Conservation (phyloP, 352 stramenopile genomes). For the Pythium rishiriense region DNA sequence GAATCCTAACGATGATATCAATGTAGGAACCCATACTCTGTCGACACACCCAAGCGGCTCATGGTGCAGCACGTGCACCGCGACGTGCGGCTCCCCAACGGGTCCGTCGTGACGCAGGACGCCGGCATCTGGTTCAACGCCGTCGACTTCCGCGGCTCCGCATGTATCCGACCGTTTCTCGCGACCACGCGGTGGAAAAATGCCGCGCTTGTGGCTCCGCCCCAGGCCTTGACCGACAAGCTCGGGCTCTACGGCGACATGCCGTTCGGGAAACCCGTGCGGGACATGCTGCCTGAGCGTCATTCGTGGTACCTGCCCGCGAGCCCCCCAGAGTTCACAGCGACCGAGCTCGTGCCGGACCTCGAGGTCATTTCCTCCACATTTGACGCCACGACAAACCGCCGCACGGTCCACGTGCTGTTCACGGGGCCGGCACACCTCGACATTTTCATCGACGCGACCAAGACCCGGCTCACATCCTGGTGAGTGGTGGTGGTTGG, state of each 20-base stretch:
- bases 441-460: slow-evolving; percentile 80
- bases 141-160: slow-evolving; percentile 63
- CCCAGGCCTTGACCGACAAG: slow-evolving; percentile 39
- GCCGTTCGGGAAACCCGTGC: slow-evolving; percentile 61
- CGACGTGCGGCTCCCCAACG: slow-evolving; percentile 45
- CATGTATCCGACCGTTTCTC: slow-evolving; percentile 48
- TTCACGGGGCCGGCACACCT: slow-evolving; percentile 69
- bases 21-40: slow-evolving; percentile 73
- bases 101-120: slow-evolving; percentile 45
- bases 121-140: slow-evolving; percentile 74
- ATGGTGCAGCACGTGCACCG: slow-evolving; percentile 73
- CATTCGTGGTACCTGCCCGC: slow-evolving; percentile 73
- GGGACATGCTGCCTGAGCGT: slow-evolving; percentile 62
- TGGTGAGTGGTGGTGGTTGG: slow-evolving; percentile 58
- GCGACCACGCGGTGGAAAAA: slow-evolving; percentile 53
- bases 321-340: slow-evolving; percentile 29
- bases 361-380: slow-evolving; percentile 64
- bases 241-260: slow-evolving; percentile 71
- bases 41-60: slow-evolving; percentile 64
- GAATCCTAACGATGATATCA: not conserved
- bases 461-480: slow-evolving; percentile 59
- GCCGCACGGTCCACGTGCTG: slow-evolving; percentile 60
- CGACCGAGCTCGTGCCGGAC: not conserved
- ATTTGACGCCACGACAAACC: slow-evolving; percentile 49
- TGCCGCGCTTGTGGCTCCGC: slow-evolving; percentile 35